Evolutionary conservation across 345 rosid genomes (phyloP).

Genomic region (Pugionium cornutum): DNA sequence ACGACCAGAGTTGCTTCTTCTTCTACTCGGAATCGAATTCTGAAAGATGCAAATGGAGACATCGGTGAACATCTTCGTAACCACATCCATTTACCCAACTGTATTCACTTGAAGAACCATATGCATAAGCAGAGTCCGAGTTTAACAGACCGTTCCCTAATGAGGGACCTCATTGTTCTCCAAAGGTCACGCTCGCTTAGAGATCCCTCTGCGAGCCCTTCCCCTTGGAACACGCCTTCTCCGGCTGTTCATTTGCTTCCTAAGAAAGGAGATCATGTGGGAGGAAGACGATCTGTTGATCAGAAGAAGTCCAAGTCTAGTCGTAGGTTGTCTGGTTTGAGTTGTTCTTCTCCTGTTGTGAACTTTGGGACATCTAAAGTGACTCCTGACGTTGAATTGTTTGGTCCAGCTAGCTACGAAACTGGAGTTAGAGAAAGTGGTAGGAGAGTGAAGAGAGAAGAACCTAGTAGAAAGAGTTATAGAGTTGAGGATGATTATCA

Average conservation of each 20-base stretch:
- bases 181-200: slow-evolving; percentile 89
- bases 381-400: slow-evolving; percentile 53
- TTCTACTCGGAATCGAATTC: slow-evolving; percentile 58
- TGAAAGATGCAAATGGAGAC: slow-evolving; percentile 92
- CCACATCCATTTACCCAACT: slow-evolving; percentile 90
- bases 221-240: slow-evolving; percentile 79
- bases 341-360: slow-evolving; percentile 58
- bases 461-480: slow-evolving; percentile 53
- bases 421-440: slow-evolving; percentile 44
- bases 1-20: slow-evolving; percentile 59
- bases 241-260: slow-evolving; percentile 67
- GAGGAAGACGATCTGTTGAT: slow-evolving; percentile 68
- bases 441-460: slow-evolving; percentile 73
- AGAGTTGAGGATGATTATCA: slow-evolving; percentile 48
- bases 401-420: slow-evolving; percentile 45
- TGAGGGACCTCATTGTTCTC: slow-evolving; percentile 88
- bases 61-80: slow-evolving; percentile 91
- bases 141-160: slow-evolving; percentile 67
- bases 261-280: slow-evolving; percentile 53
- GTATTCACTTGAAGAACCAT: slow-evolving; percentile 96
- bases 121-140: slow-evolving; percentile 96
- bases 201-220: slow-evolving; percentile 93
- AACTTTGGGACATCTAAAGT: slow-evolving; percentile 60
- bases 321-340: slow-evolving; percentile 68
- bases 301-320: slow-evolving; percentile 47